Conservation (phyloP, 768 basidiomycete genomes). For the Erythrobasidium yunnanense region DNA sequence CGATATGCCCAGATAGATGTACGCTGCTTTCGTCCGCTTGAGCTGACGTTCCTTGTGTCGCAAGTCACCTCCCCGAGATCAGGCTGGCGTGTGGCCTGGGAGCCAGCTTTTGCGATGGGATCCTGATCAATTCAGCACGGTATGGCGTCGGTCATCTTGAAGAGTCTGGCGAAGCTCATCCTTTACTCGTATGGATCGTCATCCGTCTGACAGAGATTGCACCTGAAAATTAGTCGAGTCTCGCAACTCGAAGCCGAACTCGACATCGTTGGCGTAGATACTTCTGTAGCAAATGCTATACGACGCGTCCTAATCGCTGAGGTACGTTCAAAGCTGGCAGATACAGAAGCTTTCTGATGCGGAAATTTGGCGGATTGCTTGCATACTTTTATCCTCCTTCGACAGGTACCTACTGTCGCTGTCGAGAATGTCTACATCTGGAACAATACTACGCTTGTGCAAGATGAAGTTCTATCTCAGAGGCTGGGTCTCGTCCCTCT, state of each 20-base stretch:
- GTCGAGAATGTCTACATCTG: slow-evolving; percentile 84
- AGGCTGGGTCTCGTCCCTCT: slow-evolving; percentile 86
- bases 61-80: too few relatives aligned
- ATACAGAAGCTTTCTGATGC: background rate
- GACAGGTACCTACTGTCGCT: slow-evolving; percentile 76
- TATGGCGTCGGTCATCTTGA: too few relatives aligned
- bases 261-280: slow-evolving; percentile 88
- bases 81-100: too few relatives aligned
- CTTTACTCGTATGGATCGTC: too few relatives aligned
- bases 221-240: slow-evolving; percentile 51
- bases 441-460: slow-evolving; percentile 88
- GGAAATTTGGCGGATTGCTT: background rate
- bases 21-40: too few relatives aligned
- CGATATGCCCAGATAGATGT: too few relatives aligned
- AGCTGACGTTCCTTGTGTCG: too few relatives aligned
- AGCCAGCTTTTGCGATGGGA: too few relatives aligned
- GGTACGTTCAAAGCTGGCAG: slow-evolving; percentile 47
- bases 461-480: slow-evolving; percentile 84
- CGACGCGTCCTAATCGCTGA: slow-evolving; percentile 87
- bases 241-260: slow-evolving; percentile 81
- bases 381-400: background rate
- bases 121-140: too few relatives aligned
- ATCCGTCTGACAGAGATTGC: slow-evolving; percentile 4
- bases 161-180: too few relatives aligned
- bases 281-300: slow-evolving; percentile 89